Evolutionary conservation across 2,329 filamentous ascomycete species (phyloP).

Genomic region (Aspergillus hortae): DNA sequence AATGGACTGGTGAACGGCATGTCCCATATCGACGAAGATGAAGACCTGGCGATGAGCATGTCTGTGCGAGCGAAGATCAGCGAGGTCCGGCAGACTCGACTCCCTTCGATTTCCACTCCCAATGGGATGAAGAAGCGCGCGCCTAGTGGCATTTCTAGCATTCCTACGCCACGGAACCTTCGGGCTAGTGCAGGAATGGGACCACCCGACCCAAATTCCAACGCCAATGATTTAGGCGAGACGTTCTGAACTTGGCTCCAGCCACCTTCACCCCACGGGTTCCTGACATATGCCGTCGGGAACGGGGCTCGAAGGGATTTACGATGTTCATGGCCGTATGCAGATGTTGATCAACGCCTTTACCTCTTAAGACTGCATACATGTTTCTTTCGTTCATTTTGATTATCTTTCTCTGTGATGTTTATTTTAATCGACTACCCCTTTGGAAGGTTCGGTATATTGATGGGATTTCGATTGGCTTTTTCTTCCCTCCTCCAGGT

Average conservation of each 20-base stretch:
- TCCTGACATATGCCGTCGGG: constrained; percentile 1
- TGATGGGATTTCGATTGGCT: constrained; percentile 2
- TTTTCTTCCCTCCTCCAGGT: not conserved
- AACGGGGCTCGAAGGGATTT: constrained; percentile 4
- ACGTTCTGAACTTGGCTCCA: constrained; percentile 45
- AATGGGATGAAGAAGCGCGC: constrained; percentile 22
- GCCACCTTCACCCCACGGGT: not conserved
- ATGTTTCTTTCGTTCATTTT: constrained; percentile 8
- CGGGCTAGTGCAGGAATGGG: constrained; percentile 44
- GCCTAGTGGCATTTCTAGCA: constrained; percentile 45
- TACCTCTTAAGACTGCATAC: constrained; percentile 12
- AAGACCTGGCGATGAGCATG: constrained; percentile 45
- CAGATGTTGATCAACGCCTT: constrained; percentile 13
- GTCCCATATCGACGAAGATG: constrained; percentile 53
- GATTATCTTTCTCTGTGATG: constrained; percentile 3
- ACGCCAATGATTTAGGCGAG: constrained; percentile 54
- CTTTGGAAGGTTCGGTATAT: constrained; percentile 4
- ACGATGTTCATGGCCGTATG: constrained; percentile 20
- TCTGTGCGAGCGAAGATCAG: constrained; percentile 22
- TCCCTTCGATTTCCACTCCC: constrained; percentile 50
- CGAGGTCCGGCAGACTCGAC: constrained; percentile 28
- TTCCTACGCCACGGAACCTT: constrained; percentile 38
- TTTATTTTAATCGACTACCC: constrained; percentile 8
- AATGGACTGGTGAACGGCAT: constrained; percentile 55
- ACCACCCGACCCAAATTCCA: constrained; percentile 46